These are phyloP conservation scores for Epichloe glyceriae DNA, from an alignment of 2,329 filamentous ascomycete species.

Conservation along the genomic window DNA sequence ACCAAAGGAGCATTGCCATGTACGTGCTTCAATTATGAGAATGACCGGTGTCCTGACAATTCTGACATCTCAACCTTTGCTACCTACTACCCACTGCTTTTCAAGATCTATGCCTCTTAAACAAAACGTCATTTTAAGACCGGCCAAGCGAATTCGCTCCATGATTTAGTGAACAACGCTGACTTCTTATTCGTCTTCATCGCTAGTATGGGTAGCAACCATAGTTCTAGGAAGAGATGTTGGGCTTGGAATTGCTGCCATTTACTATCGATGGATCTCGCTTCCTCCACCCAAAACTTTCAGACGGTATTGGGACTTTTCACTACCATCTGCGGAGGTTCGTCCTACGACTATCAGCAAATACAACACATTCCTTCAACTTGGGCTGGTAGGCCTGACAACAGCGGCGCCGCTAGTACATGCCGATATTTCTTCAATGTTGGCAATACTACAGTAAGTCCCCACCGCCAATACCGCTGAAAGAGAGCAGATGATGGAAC, in stretches of 20 bases:
- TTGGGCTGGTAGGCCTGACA: conserved; percentile 73
- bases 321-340: conserved; percentile 74
- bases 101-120: not conserved
- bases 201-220: conserved; percentile 66
- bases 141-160: not conserved
- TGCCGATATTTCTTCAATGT: conserved; percentile 38
- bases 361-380: conserved; percentile 86
- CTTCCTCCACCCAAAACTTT: conserved; percentile 90
- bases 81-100: not conserved
- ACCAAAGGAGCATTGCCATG: conserved; percentile 69
- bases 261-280: conserved; percentile 94
- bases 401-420: conserved; percentile 66
- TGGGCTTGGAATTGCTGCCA: conserved; percentile 68
- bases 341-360: conserved; percentile 75
- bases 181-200: not conserved
- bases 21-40: conserved; percentile 27
- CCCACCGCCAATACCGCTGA: not conserved
- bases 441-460: conserved; percentile 52
- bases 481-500: not conserved
- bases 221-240: conserved; percentile 85
- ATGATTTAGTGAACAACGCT: not conserved
- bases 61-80: not conserved
- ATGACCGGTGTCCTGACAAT: not conserved
- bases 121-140: not conserved
- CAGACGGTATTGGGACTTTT: conserved; percentile 92